A percentile compares a stretch with the other conserved stretches of the same genome.
phyloP scores from a whole-genome alignment of 805 yeast species.

The Sugiyamaella qingdaonensis region DNA sequence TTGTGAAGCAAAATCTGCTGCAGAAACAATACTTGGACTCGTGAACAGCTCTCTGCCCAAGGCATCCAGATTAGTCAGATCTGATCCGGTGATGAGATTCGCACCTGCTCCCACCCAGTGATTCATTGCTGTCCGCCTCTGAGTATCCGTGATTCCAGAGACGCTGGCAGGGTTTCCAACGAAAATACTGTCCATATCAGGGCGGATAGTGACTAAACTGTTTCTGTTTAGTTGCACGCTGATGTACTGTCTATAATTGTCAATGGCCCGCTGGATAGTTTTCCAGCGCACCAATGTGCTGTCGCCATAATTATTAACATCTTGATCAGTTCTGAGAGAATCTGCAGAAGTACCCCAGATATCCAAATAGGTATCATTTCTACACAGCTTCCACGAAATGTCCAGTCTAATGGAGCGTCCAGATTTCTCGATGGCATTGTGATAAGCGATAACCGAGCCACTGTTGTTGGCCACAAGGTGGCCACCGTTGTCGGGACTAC shows the following conservation, averaged over 20 bases:
- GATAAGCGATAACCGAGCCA: constrained; percentile 10
- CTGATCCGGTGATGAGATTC: constrained; percentile 12
- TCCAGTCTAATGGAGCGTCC: constrained; percentile 13
- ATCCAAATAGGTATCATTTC: constrained; percentile 14
- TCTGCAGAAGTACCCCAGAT: constrained; percentile 9
- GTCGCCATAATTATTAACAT: constrained; percentile 10
- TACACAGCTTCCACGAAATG: constrained; percentile 15
- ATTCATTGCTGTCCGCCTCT: constrained; percentile 11
- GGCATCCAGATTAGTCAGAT: constrained; percentile 11
- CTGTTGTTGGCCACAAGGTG: constrained; percentile 12
- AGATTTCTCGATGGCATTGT: constrained; percentile 11
- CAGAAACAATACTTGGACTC: constrained; percentile 5
- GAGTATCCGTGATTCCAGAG: constrained; percentile 11
- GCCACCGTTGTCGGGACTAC: constrained; percentile 14
- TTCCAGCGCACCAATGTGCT: constrained; percentile 7
- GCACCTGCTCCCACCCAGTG: constrained; percentile 16
- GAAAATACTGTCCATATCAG: constrained; percentile 15
- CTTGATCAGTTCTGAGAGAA: constrained; percentile 13
- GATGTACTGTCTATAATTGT: constrained; percentile 15
- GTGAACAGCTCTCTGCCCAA: constrained; percentile 11
- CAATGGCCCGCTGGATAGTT: constrained; percentile 13
- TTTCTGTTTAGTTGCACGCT: constrained; percentile 3
- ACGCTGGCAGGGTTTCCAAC: constrained; percentile 11
- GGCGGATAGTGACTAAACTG: constrained; percentile 9
- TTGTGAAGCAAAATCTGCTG: constrained; percentile 13